Conservation (phyloP, 208 protist genomes). For the Wallacemonas sp. region DNA sequence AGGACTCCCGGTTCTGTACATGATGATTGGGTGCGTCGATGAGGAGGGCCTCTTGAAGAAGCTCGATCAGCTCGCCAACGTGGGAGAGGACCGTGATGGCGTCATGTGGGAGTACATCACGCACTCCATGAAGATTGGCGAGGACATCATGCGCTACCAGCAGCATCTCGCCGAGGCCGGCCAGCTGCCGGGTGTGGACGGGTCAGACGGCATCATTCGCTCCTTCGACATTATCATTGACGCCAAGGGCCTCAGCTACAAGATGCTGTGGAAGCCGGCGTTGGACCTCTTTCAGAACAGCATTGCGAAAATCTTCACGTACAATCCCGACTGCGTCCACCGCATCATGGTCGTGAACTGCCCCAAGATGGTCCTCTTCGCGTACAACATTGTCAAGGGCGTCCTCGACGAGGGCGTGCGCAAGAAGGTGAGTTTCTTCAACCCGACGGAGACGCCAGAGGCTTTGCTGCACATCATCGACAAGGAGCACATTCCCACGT, state of each 20-base stretch:
- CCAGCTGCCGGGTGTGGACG: slow-evolving; percentile 28
- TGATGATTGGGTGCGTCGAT: slow-evolving; percentile 33
- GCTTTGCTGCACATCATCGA: slow-evolving; percentile 53
- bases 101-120: slow-evolving; percentile 34
- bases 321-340: slow-evolving; percentile 60
- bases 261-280: slow-evolving; percentile 56
- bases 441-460: slow-evolving; percentile 38
- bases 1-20: slow-evolving; percentile 39
- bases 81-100: slow-evolving; percentile 32
- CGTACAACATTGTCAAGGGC: slow-evolving; percentile 59
- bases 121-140: slow-evolving; percentile 16
- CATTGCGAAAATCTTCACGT: slow-evolving; percentile 36
- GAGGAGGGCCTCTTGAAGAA: slow-evolving; percentile 28
- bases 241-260: slow-evolving; percentile 51
- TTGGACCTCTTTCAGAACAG: slow-evolving; percentile 49
- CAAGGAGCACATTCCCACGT: slow-evolving; percentile 46
- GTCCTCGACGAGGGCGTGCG: slow-evolving; percentile 40
- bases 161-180: slow-evolving; percentile 21
- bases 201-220: slow-evolving; percentile 31
- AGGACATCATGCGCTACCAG: slow-evolving; percentile 23
- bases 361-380: slow-evolving; percentile 64
- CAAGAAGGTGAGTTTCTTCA: slow-evolving; percentile 55
- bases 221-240: slow-evolving; percentile 61
- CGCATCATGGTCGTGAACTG: slow-evolving; percentile 67
- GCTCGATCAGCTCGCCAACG: slow-evolving; percentile 31